Evolutionary conservation across 345 rosid species (phyloP).

Genomic region (Rhizophora apiculata): DNA sequence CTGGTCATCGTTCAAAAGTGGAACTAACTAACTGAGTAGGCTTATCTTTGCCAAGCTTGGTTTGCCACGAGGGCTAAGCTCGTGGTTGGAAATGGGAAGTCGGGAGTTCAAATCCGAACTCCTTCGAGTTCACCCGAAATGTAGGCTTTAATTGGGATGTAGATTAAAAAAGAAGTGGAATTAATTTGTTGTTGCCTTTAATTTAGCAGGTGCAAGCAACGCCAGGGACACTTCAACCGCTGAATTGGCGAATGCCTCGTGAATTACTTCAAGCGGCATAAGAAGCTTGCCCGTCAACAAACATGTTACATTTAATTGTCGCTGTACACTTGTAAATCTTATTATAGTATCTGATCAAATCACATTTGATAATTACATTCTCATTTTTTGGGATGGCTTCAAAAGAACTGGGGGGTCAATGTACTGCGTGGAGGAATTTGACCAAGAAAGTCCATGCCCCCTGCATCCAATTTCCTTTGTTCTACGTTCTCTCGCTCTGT

Average conservation of each 20-base stretch:
- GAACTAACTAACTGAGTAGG: no score
- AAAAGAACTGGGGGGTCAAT: no score
- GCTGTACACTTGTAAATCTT: background rate
- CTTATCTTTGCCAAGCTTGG: no score
- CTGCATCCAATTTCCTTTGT: no score
- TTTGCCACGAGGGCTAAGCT: no score
- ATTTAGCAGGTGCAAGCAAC: conserved; percentile 30
- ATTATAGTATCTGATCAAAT: background rate
- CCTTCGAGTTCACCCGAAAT: no score
- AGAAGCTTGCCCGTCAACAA: background rate
- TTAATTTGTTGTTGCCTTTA: conserved; percentile 6
- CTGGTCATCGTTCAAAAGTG: background rate
- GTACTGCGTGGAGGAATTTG: no score
- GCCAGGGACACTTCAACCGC: conserved; percentile 2
- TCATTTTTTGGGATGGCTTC: background rate
- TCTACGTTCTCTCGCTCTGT: no score
- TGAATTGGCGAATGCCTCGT: conserved; percentile 20
- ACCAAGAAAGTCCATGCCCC: no score
- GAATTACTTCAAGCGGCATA: conserved; percentile 13
- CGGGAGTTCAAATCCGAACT: no score
- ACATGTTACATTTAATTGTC: background rate
- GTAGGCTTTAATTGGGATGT: background rate
- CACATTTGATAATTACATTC: background rate
- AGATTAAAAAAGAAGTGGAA: no score
- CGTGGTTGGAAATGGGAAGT: no score